Evolutionary conservation across 1,284 basidiomycete genomes (phyloP), one percentile per base, ranked within the genome.

Genomic region (Sporisorium reilianum): DNA sequence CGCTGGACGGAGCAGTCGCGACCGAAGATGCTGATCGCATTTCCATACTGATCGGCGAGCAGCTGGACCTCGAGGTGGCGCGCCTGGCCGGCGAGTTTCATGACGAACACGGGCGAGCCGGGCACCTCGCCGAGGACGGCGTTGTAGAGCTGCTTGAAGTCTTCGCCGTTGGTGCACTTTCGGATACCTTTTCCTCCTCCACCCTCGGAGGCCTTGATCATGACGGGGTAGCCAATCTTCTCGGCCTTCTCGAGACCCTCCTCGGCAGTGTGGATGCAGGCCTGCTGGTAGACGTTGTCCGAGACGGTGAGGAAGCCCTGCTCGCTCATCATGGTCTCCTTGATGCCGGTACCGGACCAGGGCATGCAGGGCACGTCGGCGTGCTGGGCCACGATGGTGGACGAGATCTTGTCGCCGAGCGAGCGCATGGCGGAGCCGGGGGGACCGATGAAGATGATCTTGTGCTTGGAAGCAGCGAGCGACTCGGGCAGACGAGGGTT

Each of bases 191-290:
- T 99, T 70, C 97, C 97, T 86, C 97, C 97, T 80, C 97, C 97
- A 81, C 97, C 97, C 86, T 99, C 97, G 77, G 92, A 94, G 10
- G 97, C 97, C 88, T 99, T 99, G 88, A 99, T 99, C 97, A 99
- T 99, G 80, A 99, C 91, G 0, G 97, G 97, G 89, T 90, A 99
- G 26, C 96, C 96, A 66, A 99, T 97, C 84, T 90, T 87, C 85
- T 94, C 91, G 0, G 96, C 93, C 82, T 89, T 90, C 72, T 88
- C 87, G 68, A 99, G 86, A 56, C 97, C 97, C 77, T 97, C 91
- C 83, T 96, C 93, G 55, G 96, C 94, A 52, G 87, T 90, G 72
- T 91, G 92, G 16, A 99, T 92, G 82, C 97, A 99, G 16, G 97
- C 97, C 68, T 90, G 88, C 73, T 89, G 87, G 86, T 99, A 99